phyloP scores from a whole-genome alignment of 331 rosid species.

The Telfairia occidentalis region DNA sequence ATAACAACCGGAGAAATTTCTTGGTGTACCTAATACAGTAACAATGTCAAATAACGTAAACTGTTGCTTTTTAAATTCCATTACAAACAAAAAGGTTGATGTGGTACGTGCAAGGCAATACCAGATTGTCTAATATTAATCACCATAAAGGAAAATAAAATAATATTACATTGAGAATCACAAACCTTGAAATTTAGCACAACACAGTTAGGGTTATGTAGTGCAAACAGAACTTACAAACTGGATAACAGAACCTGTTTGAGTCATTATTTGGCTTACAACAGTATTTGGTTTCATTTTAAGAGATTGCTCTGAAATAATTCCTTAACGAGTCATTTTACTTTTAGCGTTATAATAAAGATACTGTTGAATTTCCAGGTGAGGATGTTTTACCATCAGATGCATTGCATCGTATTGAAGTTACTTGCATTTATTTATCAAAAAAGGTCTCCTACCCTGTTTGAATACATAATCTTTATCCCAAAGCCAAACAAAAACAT shows the following conservation, averaged over 20 bases:
- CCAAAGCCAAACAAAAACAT: neutral
- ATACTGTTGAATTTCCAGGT: neutral
- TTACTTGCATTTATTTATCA: neutral
- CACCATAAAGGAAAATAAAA: neutral
- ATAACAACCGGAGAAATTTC: conserved; percentile 78
- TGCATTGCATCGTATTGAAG: neutral
- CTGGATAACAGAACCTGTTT: neutral
- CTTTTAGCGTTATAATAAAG: neutral
- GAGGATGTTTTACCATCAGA: neutral
- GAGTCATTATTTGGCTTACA: neutral
- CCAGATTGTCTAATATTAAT: neutral
- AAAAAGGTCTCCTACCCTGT: conserved; percentile 2
- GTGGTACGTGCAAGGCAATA: neutral
- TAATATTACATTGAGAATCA: neutral
- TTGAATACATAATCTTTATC: neutral
- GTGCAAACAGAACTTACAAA: neutral
- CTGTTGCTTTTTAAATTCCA: neutral
- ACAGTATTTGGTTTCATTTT: too few species aligned
- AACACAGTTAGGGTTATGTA: neutral
- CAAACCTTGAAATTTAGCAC: neutral
- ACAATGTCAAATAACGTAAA: neutral
- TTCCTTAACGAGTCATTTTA: neutral
- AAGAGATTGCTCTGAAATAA: neutral
- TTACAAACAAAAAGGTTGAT: neutral
- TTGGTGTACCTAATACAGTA: conserved; percentile 68